Conservation (phyloP, 164 flowering plant species). For the Nymphaea thermarum region DNA sequence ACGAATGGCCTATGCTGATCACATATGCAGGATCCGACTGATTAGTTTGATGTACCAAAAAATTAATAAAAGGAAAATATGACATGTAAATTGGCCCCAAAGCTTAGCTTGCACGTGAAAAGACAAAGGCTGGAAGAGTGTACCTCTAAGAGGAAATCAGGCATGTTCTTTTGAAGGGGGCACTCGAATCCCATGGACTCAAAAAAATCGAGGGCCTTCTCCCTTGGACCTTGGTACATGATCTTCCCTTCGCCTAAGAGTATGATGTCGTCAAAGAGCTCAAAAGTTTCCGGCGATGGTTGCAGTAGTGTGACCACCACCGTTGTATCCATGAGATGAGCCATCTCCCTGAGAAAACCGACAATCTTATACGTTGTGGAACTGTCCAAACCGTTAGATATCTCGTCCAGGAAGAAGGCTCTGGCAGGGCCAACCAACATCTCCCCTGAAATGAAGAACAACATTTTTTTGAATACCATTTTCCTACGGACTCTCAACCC, state of each 20-base stretch:
- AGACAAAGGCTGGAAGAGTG: too few relatives aligned
- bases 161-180: slow-evolving; percentile 51
- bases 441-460: slow-evolving; percentile 22
- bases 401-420: slow-evolving; percentile 58
- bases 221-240: slow-evolving; percentile 38
- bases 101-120: too few relatives aligned
- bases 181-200: slow-evolving; percentile 45
- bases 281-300: slow-evolving; percentile 59
- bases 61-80: too few relatives aligned
- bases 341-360: slow-evolving; percentile 46
- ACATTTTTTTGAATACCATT: too few relatives aligned
- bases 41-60: too few relatives aligned
- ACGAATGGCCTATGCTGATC: too few relatives aligned
- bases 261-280: slow-evolving; percentile 55
- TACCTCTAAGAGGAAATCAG: slow-evolving; percentile 61
- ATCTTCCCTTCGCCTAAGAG: slow-evolving; percentile 44
- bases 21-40: too few relatives aligned
- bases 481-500: too few relatives aligned
- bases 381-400: slow-evolving; percentile 66
- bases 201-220: slow-evolving; percentile 39
- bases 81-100: too few relatives aligned
- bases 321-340: slow-evolving; percentile 48
- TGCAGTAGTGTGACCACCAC: slow-evolving; percentile 56
- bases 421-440: slow-evolving; percentile 69
- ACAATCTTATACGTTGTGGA: slow-evolving; percentile 59